Evolutionary conservation across 306 rosid genomes (phyloP), one percentile per base, ranked within the genome.

Genomic region (Corylus avellana): DNA sequence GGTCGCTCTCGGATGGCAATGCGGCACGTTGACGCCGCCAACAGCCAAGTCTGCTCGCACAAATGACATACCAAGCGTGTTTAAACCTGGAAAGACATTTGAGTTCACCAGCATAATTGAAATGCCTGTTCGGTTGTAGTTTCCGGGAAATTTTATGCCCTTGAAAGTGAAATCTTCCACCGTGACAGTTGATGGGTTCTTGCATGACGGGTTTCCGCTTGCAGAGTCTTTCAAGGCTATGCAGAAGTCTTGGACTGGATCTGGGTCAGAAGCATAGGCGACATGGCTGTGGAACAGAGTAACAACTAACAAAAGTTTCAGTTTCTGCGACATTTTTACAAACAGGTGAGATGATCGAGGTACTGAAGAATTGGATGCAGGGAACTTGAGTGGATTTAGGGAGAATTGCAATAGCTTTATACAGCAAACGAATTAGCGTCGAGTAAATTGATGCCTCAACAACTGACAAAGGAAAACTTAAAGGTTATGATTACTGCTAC

Each of bases 1-100:
- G 2, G 98, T 89, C 8, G 97, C 98, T 80, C 98, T 87, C 44
- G 98, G 98, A 86, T 95, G 98, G 73, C 75, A 88, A 78, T 93
- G 97, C 2, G 98, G 98, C 76, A 85, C 92, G 29, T 90, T 90
- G 64, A 92, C 86, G 37, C 97, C 98, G 12, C 88, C 98, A n/a
- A 91, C 80, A 46, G 77, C 93, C 39, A 95, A 91, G 81, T 92
- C 98, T 29, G 96, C 97, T 63, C 98, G 80, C 11, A 92, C 98
- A 57, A 93, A 67, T 13, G 96, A 93, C 87, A 95, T 79, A 0
- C 99, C 98, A 4, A 93, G 98, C 16, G 97, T 90, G 97, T 93
- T 95, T 49, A 95, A 88, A 66, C 98, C 99, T 0, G 96, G 97
- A 74, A 93, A 93, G 16, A 83, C 85, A 20, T 88, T 88, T 0